Evolutionary conservation across 176 grass and related monocot genomes (phyloP), one percentile per base, ranked within the genome.

Genomic region (Juncus effusus): DNA sequence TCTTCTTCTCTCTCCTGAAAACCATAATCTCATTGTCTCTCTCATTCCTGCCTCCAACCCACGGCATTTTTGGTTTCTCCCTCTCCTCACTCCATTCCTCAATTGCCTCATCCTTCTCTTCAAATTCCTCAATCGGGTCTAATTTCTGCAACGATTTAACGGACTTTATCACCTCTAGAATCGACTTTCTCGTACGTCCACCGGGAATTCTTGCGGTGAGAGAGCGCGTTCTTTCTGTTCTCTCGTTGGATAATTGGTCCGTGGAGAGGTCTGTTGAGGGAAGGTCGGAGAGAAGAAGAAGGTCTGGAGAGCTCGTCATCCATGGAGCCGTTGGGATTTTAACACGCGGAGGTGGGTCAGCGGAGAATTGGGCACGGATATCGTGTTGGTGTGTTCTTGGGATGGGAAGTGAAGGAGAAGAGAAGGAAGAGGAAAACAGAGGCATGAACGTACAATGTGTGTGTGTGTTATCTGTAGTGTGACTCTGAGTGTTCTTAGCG

Each of bases 151-250:
- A 59, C 4, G 67, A 71, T 28, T 59, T 59, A 2, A 71, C 67
- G 0, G 67, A 71, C 16, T 71, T 71, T 10, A 71, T 59, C 13
- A 71, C 56, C 56, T 71, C 38, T 3, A 71, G 12, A 5, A 59
- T 51, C 4, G 54, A 16, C 40, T 71, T 71, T 44, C 67, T 59
- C 13, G 67, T 71, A 16, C 67, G 67, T 38, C 67, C 67, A 58
- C 56, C 10, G 51, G 54, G 67, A 40, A 71, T 71, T 15, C 67
- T 36, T 54, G 36, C 35, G 0, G 67, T 59, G 52, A 71, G 67
- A 58, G 67, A 71, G 67, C 67, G 65, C 37, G 65, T 53, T 38
- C 39, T 1, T 7, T 52, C 49, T 52, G 49, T 52, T 28, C 19
- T 52, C 12, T 12, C 49, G 49, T 52, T 64, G 62, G 5, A 42